Conservation (phyloP, 1,139 yeast genomes). For the Yamadazyma atlantica region DNA sequence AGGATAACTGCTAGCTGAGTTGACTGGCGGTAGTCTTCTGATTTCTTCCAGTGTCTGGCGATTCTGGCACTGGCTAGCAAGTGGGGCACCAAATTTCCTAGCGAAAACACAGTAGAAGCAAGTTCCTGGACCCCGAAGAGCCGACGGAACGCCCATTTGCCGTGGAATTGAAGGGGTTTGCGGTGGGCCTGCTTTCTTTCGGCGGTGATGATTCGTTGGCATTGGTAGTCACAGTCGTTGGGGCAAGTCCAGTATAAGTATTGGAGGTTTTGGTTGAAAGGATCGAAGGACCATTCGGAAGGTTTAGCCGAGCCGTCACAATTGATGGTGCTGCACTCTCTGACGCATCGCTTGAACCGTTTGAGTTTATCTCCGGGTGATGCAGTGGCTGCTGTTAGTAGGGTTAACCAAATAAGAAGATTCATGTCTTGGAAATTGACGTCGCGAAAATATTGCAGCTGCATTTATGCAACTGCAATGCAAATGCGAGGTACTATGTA, state of each 20-base stretch:
- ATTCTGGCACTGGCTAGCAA: constrained; percentile 53
- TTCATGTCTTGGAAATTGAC: neutral
- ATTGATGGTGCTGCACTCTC: constrained; percentile 52
- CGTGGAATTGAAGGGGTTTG: constrained; percentile 82
- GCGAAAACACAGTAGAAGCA: constrained; percentile 75
- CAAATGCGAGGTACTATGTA: no score
- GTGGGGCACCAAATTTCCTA: constrained; percentile 79
- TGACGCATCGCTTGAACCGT: constrained; percentile 65
- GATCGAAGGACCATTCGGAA: constrained; percentile 24
- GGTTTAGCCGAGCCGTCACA: constrained; percentile 6
- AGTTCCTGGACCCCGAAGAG: constrained; percentile 79
- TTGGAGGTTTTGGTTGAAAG: constrained; percentile 38
- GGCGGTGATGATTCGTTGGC: constrained; percentile 73
- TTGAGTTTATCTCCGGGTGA: constrained; percentile 80
- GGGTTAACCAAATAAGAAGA: neutral
- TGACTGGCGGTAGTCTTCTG: constrained; percentile 12
- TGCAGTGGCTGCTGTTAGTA: constrained; percentile 23
- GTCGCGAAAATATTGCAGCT: no score
- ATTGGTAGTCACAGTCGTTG: constrained; percentile 86
- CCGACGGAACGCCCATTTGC: constrained; percentile 93
- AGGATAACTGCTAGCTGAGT: constrained; percentile 41
- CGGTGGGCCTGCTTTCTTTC: constrained; percentile 43
- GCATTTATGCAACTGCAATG: no score
- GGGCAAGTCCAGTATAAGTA: constrained; percentile 74
- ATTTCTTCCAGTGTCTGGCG: constrained; percentile 13